Conservation (phyloP, 768 basidiomycete genomes). For the Mycena galopus region DNA sequence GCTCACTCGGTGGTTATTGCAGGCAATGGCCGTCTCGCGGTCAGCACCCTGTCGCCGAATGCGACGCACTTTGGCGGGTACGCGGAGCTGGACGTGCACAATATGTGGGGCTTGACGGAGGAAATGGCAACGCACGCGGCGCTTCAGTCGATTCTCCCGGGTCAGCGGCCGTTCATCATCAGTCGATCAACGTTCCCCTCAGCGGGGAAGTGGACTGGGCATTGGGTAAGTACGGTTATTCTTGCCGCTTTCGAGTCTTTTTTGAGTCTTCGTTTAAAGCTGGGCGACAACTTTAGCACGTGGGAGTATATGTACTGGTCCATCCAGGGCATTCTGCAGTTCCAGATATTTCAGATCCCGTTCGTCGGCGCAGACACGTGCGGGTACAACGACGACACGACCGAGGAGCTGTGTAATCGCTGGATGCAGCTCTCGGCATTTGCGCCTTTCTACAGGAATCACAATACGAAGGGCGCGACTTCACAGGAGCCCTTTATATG, state of each 20-base stretch:
- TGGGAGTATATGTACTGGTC: constrained; percentile 80
- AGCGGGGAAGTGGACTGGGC: constrained; percentile 77
- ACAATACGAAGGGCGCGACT: constrained; percentile 75
- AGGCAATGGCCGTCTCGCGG: constrained; percentile 66
- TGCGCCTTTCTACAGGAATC: constrained; percentile 86
- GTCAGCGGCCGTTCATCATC: constrained; percentile 78
- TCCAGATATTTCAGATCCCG: constrained; percentile 89
- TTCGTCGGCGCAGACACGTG: constrained; percentile 90
- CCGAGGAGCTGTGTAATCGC: constrained; percentile 85
- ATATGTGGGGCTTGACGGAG: constrained; percentile 80
- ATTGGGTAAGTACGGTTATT: constrained; percentile 57
- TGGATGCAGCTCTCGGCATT: constrained; percentile 91
- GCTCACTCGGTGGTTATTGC: constrained; percentile 8
- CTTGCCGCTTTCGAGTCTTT: constrained; percentile 16
- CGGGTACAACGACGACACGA: constrained; percentile 76
- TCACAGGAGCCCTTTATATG: constrained; percentile 85
- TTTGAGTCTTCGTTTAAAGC: constrained; percentile 34
- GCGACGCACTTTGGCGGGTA: constrained; percentile 75
- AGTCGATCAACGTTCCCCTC: constrained; percentile 78
- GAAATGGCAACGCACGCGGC: constrained; percentile 74
- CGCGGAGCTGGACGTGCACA: constrained; percentile 78
- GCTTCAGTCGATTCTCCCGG: constrained; percentile 63
- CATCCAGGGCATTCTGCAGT: constrained; percentile 85
- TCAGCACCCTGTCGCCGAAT: constrained; percentile 74
- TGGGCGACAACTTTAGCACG: constrained; percentile 83